Evolutionary conservation across 2,329 filamentous ascomycete genomes (phyloP).

Genomic region (Stylonectria norvegica): DNA sequence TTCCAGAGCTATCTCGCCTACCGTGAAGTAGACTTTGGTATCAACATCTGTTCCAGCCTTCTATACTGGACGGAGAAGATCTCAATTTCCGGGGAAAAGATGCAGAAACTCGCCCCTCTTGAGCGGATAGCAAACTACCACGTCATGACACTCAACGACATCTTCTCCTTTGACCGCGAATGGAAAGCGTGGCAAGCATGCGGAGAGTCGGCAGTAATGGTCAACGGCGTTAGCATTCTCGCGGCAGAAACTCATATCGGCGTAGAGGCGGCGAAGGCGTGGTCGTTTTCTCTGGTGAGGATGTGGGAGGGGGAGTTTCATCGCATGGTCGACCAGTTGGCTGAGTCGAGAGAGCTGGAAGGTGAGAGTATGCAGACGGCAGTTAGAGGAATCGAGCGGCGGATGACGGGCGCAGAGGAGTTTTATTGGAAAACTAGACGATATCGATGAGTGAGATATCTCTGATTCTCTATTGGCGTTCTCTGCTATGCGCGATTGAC

Average conservation of each 20-base stretch:
- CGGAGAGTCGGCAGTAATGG: slow-evolving; percentile 7
- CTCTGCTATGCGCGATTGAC: too few species aligned
- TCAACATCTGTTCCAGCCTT: slow-evolving; percentile 12
- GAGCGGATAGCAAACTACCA: slow-evolving; percentile 11
- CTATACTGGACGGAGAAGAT: slow-evolving; percentile 12
- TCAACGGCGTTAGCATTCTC: slow-evolving; percentile 11
- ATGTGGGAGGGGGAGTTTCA: slow-evolving; percentile 11
- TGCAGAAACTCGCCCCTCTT: slow-evolving; percentile 4
- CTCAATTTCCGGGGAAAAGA: neutral
- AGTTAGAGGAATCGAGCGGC: slow-evolving; percentile 8
- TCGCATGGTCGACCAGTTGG: slow-evolving; percentile 1
- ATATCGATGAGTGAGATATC: slow-evolving; percentile 9
- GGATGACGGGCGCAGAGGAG: slow-evolving; percentile 9
- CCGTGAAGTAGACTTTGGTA: slow-evolving; percentile 11
- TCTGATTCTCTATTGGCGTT: too few species aligned
- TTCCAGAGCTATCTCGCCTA: slow-evolving; percentile 10
- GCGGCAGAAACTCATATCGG: slow-evolving; percentile 8
- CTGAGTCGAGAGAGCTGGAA: neutral
- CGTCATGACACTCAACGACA: slow-evolving; percentile 13
- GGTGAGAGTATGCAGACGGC: slow-evolving; percentile 1
- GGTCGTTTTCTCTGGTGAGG: slow-evolving; percentile 8
- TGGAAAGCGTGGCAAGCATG: slow-evolving; percentile 3
- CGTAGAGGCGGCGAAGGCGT: slow-evolving; percentile 8
- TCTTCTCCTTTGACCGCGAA: slow-evolving; percentile 13
- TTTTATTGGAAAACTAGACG: slow-evolving; percentile 11